Conservation (phyloP, 108 stramenopile genomes). For the Nitzschia putrida region DNA sequence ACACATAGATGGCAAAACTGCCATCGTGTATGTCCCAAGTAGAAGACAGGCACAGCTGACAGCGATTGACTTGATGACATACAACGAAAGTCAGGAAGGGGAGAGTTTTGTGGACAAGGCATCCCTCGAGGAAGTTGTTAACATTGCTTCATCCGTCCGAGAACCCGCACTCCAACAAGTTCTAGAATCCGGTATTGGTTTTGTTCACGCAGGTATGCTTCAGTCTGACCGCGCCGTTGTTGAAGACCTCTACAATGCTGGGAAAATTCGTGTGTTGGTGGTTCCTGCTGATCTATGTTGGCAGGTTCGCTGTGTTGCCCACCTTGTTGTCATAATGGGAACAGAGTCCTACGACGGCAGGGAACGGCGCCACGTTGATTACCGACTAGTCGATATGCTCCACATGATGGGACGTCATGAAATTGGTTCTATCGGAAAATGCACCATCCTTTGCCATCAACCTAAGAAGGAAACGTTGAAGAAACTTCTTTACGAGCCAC, state of each 20-base stretch:
- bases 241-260: slow-evolving; percentile 64
- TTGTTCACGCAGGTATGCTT: slow-evolving; percentile 89
- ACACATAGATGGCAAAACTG: slow-evolving; percentile 73
- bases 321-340: slow-evolving; percentile 93
- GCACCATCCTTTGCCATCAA: slow-evolving; percentile 90
- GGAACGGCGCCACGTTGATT: slow-evolving; percentile 92
- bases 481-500: slow-evolving; percentile 92
- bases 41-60: slow-evolving; percentile 96
- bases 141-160: slow-evolving; percentile 33
- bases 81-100: slow-evolving; percentile 69
- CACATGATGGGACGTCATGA: slow-evolving; percentile 94
- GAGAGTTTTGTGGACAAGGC: slow-evolving; percentile 46
- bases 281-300: slow-evolving; percentile 88
- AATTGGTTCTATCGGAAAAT: slow-evolving; percentile 73
- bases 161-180: slow-evolving; percentile 91
- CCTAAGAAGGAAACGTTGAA: slow-evolving; percentile 94
- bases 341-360: slow-evolving; percentile 95
- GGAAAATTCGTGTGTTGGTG: slow-evolving; percentile 79
- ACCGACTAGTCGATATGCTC: slow-evolving; percentile 88
- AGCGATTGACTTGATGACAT: slow-evolving; percentile 97
- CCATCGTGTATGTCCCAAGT: slow-evolving; percentile 93
- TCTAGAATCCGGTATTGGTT: slow-evolving; percentile 86
- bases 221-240: slow-evolving; percentile 80
- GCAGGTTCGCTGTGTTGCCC: slow-evolving; percentile 71
- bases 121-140: slow-evolving; percentile 22